Conservation (phyloP, 805 yeast species). For the Yarrowia sp. region DNA sequence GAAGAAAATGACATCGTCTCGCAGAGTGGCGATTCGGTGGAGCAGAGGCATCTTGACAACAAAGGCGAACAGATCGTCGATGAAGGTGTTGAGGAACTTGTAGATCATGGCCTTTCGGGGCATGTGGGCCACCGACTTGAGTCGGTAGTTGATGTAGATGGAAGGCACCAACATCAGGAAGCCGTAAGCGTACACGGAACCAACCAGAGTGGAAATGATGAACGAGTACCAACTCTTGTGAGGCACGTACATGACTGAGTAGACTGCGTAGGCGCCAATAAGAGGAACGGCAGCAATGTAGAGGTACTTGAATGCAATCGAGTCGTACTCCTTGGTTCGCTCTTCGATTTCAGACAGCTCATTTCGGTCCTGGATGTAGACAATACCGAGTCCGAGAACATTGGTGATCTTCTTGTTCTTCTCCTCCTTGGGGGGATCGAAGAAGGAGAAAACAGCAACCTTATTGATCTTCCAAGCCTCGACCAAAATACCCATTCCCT, state of each 20-base stretch:
- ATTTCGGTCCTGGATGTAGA: constrained; percentile 50
- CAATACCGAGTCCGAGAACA: constrained; percentile 12
- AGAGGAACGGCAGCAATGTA: constrained; percentile 52
- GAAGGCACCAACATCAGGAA: constrained; percentile 54
- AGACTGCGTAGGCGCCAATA: constrained; percentile 51
- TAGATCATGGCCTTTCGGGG: constrained; percentile 54
- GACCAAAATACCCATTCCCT: constrained; percentile 52
- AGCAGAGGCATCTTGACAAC: constrained; percentile 56
- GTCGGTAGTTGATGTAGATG: constrained; percentile 54
- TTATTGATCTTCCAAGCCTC: constrained; percentile 57
- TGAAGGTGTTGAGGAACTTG: constrained; percentile 54
- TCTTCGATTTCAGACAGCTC: constrained; percentile 51
- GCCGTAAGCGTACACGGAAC: constrained; percentile 55
- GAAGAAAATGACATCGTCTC: constrained; percentile 55
- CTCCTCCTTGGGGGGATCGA: neutral
- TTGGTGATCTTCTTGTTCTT: constrained; percentile 16
- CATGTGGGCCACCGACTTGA: constrained; percentile 55
- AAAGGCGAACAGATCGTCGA: constrained; percentile 54
- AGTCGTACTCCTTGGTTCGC: constrained; percentile 54
- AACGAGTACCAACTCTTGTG: constrained; percentile 56
- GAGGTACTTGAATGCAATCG: constrained; percentile 53
- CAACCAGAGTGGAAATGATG: constrained; percentile 52
- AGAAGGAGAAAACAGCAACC: constrained; percentile 48
- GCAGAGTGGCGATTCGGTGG: constrained; percentile 53
- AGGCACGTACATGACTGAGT: constrained; percentile 52